Conservation (phyloP, 139 green algal species). For the Volvox reticuliferus region DNA sequence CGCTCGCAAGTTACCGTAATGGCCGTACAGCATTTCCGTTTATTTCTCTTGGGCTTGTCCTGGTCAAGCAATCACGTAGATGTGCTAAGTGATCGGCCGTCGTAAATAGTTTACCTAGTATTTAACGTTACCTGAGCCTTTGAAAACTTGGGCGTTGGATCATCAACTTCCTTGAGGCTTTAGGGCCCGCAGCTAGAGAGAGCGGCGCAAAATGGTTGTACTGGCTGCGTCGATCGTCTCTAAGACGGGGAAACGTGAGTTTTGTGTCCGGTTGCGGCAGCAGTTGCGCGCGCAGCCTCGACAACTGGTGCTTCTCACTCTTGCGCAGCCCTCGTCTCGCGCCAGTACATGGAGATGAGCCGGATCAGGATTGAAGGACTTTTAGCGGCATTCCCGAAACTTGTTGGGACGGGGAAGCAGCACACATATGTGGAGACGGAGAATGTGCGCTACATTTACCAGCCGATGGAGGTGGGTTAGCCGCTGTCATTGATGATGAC, state of each 20-base stretch:
- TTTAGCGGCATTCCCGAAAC: conserved; percentile 98
- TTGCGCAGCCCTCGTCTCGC: conserved; percentile 93
- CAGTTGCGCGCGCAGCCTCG: conserved; percentile 22
- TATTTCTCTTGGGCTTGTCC: too few relatives aligned
- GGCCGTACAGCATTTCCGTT: too few relatives aligned
- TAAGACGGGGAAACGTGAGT: conserved; percentile 93
- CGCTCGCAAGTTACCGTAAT: too few relatives aligned
- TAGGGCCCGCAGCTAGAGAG: background rate
- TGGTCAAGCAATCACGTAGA: too few relatives aligned
- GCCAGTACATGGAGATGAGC: conserved; percentile 99
- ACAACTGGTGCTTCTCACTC: background rate
- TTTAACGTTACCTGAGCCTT: background rate
- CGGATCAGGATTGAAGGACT: conserved; percentile 98
- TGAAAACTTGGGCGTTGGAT: background rate
- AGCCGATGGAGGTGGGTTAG: conserved; percentile 94
- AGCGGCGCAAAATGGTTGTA: conserved; percentile 87
- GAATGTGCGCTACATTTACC: conserved; percentile 99
- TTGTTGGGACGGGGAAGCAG: conserved; percentile 96
- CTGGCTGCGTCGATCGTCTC: conserved; percentile 91
- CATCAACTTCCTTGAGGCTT: conserved; percentile 1
- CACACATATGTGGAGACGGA: conserved; percentile 99
- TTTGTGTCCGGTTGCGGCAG: background rate
- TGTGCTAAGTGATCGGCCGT: too few relatives aligned
- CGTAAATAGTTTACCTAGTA: too few relatives aligned
- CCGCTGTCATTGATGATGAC: background rate